Base-by-base conservation (phyloP, 2,329 filamentous ascomycete species). In the Apiospora aurea region DNA sequence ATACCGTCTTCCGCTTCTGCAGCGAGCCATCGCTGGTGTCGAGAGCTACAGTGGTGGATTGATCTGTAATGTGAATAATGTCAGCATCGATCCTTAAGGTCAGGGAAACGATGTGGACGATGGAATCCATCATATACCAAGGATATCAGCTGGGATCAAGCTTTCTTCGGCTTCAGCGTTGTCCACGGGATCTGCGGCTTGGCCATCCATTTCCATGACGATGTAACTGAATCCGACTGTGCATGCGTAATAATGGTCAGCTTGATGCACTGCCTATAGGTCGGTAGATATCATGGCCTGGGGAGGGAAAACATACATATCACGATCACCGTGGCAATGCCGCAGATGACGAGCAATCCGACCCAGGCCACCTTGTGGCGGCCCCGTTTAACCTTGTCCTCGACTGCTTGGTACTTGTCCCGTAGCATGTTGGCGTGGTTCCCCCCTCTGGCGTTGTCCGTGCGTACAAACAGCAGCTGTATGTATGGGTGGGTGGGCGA, bases 341-440 rank as follows among this genome's bases (percentile, higher is more conserved):
- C 34, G 24, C 68, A 69, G 47, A 69, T 24, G 13, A 44, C 5
- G 14, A 44, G 16, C 24, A 69, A 11, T 7, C 68, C 68, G 8
- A 57, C 4, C 34, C 68, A 69, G 16, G 68, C 68, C 11, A 8
- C n/a, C 47, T 57, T 69, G 18, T 69, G 47, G 26, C 47, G 26
- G n/a, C 18, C 43, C 14, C 14, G 46, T 51, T 26, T 41, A 14
- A 69, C 8, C 46, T 57, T 51, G 34, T 53, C 29, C 29, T 53
- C n/a, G 68, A 53, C 26, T 4, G 44, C 57, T 5, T 26, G n/a
- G 68, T 57, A 69, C 38, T 24, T 69, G 47, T 44, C 38, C 18
- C 38, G n/a, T 41, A 68, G n/a, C 41, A 34, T 46, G n/a, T 68
- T 47, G 41, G 16, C 2, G 18, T 10, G n/a, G 4, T 46, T 47